These are phyloP conservation scores for Komagataella kurtzmanii DNA, from an alignment of 805 yeast species.

Conservation along the genomic window DNA sequence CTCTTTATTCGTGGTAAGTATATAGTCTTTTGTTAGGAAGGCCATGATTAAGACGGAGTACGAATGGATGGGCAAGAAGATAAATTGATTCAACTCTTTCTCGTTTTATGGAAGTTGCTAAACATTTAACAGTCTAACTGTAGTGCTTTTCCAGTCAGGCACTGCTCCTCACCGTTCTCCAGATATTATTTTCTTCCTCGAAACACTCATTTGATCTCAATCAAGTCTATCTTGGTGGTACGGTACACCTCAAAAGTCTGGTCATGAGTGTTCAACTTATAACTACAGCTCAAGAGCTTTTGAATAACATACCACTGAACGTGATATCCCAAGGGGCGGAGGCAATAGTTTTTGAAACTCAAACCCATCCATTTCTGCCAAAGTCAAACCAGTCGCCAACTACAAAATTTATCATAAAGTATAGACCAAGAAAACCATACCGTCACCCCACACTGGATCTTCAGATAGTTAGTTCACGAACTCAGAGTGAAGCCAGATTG, in stretches of 20 bases:
- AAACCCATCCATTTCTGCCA: slow-evolving; percentile 54
- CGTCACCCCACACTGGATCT: slow-evolving; percentile 77
- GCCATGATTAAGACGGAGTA: background rate
- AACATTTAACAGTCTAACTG: background rate
- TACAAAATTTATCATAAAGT: slow-evolving; percentile 53
- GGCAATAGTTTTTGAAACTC: slow-evolving; percentile 59
- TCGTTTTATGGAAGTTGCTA: no score
- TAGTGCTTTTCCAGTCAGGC: background rate
- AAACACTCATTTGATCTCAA: background rate
- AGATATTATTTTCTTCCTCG: background rate
- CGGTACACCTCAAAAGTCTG: background rate
- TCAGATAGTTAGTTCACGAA: slow-evolving; percentile 64
- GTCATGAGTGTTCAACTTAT: slow-evolving; percentile 44
- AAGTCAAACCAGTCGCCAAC: slow-evolving; percentile 11
- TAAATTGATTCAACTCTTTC: no score
- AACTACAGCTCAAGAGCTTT: slow-evolving; percentile 22
- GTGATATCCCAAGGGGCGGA: slow-evolving; percentile 85
- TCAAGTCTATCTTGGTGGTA: background rate
- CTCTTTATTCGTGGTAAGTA: background rate
- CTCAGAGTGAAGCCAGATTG: slow-evolving; percentile 74
- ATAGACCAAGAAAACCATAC: slow-evolving; percentile 82
- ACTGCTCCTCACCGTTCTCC: background rate
- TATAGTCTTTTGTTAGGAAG: background rate
- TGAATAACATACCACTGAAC: slow-evolving; percentile 35
- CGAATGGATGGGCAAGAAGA: no score